phyloP scores from a whole-genome alignment of 306 rosid genomes.

The Medicago truncatula region MtrunA17r5.0-ANR NC_053042.1:15169501-15170000 shows the following conservation, averaged over 20 bases:
- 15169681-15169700: too few species aligned
- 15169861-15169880: slow-evolving; percentile 1
- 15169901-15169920: neutral
- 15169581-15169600: too few species aligned
- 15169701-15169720: neutral
- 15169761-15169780: neutral
- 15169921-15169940: neutral
- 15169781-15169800: neutral
- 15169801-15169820: neutral
- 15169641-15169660: too few species aligned
- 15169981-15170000: too few species aligned
- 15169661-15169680: too few species aligned
- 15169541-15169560: too few species aligned
- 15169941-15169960: slow-evolving; percentile 3
- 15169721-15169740: neutral
- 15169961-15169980: slow-evolving; percentile 21
- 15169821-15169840: neutral
- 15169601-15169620: too few species aligned
- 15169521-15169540: too few species aligned
- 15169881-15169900: neutral
- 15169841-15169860: neutral
- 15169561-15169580: too few species aligned
- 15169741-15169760: neutral
- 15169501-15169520: too few species aligned
- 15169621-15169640: too few species aligned